phyloP scores from a whole-genome alignment of 129 eudicot genomes.

The Helianthus tuberosus region DNA sequence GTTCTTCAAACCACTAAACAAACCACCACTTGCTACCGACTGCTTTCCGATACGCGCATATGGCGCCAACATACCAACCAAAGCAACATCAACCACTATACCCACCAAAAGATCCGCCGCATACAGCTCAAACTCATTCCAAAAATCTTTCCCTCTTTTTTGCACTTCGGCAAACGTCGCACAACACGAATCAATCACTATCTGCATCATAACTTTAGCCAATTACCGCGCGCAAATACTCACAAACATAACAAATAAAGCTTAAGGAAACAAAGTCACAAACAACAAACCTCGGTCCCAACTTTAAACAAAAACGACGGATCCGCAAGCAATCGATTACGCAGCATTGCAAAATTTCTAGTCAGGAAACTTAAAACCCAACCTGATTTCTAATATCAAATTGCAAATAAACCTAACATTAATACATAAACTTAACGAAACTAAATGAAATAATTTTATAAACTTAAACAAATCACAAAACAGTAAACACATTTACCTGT shows the following conservation, averaged over 20 bases:
- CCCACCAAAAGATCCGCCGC: slow-evolving; percentile 97
- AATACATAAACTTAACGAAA: too few species aligned
- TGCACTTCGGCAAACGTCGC: slow-evolving; percentile 98
- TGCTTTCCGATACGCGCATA: slow-evolving; percentile 85
- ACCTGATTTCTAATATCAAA: slow-evolving; percentile 62
- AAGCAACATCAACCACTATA: slow-evolving; percentile 84
- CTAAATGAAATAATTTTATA: not conserved
- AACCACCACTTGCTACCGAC: slow-evolving; percentile 58
- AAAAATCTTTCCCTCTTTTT: slow-evolving; percentile 91
- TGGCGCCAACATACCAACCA: slow-evolving; percentile 96
- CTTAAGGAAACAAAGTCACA: too few species aligned
- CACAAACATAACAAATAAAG: not conserved
- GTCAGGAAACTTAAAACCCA: slow-evolving; percentile 74
- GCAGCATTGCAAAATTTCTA: slow-evolving; percentile 65
- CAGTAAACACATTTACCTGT: slow-evolving; percentile 48
- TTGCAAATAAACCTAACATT: slow-evolving; percentile 1
- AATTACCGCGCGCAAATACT: not conserved
- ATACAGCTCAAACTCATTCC: slow-evolving; percentile 94
- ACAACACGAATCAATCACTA: slow-evolving; percentile 94
- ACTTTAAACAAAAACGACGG: slow-evolving; percentile 91
- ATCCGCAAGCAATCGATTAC: slow-evolving; percentile 93
- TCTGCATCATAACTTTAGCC: slow-evolving; percentile 42
- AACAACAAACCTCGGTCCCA: slow-evolving; percentile 81
- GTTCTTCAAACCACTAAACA: slow-evolving; percentile 60
- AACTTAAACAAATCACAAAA: not conserved